These are phyloP conservation scores for Wickerhamiella dianesei DNA, from an alignment of 805 yeast genomes.

Conservation along the genomic window DNA sequence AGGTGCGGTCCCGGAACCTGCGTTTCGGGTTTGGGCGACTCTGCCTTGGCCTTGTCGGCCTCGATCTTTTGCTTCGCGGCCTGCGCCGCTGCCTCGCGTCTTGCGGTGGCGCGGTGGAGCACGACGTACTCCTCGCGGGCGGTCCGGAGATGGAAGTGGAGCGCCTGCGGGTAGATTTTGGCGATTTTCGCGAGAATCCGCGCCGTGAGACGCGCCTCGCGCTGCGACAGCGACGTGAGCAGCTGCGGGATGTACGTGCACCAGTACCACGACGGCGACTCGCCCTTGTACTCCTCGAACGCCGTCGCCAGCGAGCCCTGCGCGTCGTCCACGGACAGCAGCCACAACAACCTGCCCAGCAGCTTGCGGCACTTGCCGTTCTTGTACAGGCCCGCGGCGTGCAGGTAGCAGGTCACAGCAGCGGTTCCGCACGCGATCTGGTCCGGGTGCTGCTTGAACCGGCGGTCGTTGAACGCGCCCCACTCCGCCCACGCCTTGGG, in stretches of 20 bases:
- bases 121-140: slow-evolving; percentile 88
- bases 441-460: slow-evolving; percentile 70
- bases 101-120: slow-evolving; percentile 33
- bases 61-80: neutral
- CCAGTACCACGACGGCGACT: slow-evolving; percentile 99
- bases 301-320: slow-evolving; percentile 71
- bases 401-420: slow-evolving; percentile 89
- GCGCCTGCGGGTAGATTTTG: slow-evolving; percentile 91
- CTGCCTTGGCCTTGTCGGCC: neutral
- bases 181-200: slow-evolving; percentile 84
- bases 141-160: slow-evolving; percentile 90
- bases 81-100: neutral
- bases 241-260: slow-evolving; percentile 92
- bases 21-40: neutral
- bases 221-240: slow-evolving; percentile 75
- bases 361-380: slow-evolving; percentile 80
- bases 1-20: slow-evolving; percentile 3
- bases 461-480: slow-evolving; percentile 88
- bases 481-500: slow-evolving; percentile 99
- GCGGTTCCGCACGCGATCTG: slow-evolving; percentile 79
- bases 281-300: slow-evolving; percentile 85
- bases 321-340: slow-evolving; percentile 78
- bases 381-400: slow-evolving; percentile 94
- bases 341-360: slow-evolving; percentile 83
- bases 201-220: slow-evolving; percentile 80